These are phyloP conservation scores for Hondaea fermentalgiana DNA, from an alignment of 108 stramenopile genomes.

Conservation along the genomic window DNA sequence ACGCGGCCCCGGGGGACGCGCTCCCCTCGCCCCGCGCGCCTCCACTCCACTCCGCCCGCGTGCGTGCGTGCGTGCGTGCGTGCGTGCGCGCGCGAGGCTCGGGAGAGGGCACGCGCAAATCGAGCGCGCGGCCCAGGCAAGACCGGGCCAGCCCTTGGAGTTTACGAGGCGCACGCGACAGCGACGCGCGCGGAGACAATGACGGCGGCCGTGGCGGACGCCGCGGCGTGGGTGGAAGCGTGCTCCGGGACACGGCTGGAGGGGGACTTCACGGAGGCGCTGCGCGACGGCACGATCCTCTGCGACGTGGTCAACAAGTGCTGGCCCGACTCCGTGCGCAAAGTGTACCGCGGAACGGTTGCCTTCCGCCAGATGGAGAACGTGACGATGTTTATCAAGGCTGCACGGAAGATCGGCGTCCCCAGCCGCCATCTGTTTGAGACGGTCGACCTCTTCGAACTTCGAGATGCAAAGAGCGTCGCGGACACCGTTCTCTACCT, in stretches of 20 bases:
- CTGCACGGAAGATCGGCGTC: constrained; percentile 26
- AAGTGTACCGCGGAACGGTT: constrained; percentile 22
- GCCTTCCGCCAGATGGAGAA: constrained; percentile 51
- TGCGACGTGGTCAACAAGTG: constrained; percentile 32
- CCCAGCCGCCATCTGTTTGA: constrained; percentile 42
- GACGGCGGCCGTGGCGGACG: no score
- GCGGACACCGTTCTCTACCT: constrained; percentile 39
- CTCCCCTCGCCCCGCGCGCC: no score
- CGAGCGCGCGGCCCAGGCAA: no score
- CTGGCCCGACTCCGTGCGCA: constrained; percentile 30
- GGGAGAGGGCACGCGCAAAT: no score
- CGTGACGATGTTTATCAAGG: constrained; percentile 19
- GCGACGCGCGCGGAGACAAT: no score
- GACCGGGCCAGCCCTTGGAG: no score
- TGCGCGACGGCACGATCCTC: constrained; percentile 26
- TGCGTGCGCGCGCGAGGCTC: no score
- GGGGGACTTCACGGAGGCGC: constrained; percentile 8
- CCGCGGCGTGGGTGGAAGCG: neutral
- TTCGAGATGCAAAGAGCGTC: constrained; percentile 28
- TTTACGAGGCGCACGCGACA: no score
- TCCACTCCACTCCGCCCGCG: no score
- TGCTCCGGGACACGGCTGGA: neutral
- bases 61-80: no score
- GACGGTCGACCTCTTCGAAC: constrained; percentile 41
- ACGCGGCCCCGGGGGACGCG: no score